Conservation (phyloP, 2,329 filamentous ascomycete species). For the Akanthomyces dipterigenus region DNA sequence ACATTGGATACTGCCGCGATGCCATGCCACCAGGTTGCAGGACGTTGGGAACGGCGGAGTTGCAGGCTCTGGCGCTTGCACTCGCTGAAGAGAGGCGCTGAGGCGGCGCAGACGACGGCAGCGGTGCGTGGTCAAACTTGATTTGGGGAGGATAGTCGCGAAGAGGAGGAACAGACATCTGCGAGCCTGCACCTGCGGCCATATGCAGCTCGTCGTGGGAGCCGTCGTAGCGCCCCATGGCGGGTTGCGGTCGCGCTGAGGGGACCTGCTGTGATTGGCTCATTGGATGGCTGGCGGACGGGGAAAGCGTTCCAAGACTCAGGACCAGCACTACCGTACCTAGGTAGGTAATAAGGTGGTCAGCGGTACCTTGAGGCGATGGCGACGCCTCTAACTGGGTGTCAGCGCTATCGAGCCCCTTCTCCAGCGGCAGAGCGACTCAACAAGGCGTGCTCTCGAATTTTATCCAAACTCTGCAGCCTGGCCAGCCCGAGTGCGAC, state of each 20-base stretch:
- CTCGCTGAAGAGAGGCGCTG: constrained; percentile 17
- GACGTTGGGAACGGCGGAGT: constrained; percentile 46
- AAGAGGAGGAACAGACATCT: constrained; percentile 31
- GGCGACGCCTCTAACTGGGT: neutral
- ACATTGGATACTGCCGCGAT: constrained; percentile 28
- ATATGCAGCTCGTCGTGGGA: constrained; percentile 50
- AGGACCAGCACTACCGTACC: too few relatives aligned
- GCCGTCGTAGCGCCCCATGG: constrained; percentile 16
- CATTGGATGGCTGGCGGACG: constrained; percentile 20
- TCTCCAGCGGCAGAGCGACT: neutral
- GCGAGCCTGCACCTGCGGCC: constrained; percentile 36
- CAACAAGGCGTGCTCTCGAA: neutral
- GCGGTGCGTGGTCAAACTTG: constrained; percentile 41
- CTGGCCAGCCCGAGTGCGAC: neutral
- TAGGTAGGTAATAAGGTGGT: neutral
- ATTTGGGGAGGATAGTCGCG: constrained; percentile 46
- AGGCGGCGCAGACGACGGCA: constrained; percentile 30
- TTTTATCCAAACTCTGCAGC: neutral
- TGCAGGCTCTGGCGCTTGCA: constrained; percentile 13
- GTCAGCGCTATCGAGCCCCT: neutral
- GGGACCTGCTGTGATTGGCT: constrained; percentile 35
- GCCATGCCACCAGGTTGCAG: constrained; percentile 49
- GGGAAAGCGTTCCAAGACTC: constrained; percentile 4
- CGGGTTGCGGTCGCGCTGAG: constrained; percentile 22
- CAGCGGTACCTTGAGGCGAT: too few relatives aligned